Evolutionary conservation across 2,329 filamentous ascomycete species (phyloP).

Genomic region (Hypoxylon sp.): DNA sequence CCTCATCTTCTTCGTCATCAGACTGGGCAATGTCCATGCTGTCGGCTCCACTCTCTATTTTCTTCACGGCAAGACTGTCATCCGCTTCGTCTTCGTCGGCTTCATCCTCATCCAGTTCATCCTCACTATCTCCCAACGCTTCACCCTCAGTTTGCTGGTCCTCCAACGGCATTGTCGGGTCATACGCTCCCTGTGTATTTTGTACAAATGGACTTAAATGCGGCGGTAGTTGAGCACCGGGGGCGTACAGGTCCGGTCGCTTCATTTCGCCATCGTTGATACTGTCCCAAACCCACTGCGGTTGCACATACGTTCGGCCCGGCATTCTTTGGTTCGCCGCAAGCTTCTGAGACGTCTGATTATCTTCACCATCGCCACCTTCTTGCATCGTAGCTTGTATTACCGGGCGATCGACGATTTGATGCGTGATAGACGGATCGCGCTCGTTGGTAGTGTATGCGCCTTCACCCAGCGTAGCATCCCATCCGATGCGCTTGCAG

Average conservation of each 20-base stretch:
- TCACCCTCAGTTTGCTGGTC: conserved; percentile 91
- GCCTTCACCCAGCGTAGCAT: conserved; percentile 87
- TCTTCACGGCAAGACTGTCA: conserved; percentile 52
- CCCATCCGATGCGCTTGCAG: conserved; percentile 96
- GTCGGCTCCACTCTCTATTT: conserved; percentile 58
- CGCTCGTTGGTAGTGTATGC: conserved; percentile 91
- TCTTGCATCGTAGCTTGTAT: conserved; percentile 69
- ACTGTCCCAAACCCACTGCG: conserved; percentile 99
- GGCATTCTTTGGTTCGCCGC: conserved; percentile 79
- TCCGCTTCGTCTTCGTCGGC: conserved; percentile 57
- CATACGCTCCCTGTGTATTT: conserved; percentile 86
- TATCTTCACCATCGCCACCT: conserved; percentile 65
- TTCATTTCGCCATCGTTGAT: conserved; percentile 92
- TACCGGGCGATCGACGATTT: conserved; percentile 91
- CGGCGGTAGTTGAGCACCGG: conserved; percentile 88
- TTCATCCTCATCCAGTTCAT: conserved; percentile 61
- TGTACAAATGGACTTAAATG: conserved; percentile 98
- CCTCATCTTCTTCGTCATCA: conserved; percentile 60
- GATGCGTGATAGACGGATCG: conserved; percentile 92
- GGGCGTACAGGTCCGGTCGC: conserved; percentile 86
- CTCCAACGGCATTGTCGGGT: conserved; percentile 85
- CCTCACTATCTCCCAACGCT: conserved; percentile 76
- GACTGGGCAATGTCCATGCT: conserved; percentile 64
- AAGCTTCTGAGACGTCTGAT: conserved; percentile 70
- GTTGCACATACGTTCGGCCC: conserved; percentile 93